These are phyloP conservation scores for Tylopilus sp. DNA, from an alignment of 1,284 basidiomycete species.

Conservation along the genomic window DNA sequence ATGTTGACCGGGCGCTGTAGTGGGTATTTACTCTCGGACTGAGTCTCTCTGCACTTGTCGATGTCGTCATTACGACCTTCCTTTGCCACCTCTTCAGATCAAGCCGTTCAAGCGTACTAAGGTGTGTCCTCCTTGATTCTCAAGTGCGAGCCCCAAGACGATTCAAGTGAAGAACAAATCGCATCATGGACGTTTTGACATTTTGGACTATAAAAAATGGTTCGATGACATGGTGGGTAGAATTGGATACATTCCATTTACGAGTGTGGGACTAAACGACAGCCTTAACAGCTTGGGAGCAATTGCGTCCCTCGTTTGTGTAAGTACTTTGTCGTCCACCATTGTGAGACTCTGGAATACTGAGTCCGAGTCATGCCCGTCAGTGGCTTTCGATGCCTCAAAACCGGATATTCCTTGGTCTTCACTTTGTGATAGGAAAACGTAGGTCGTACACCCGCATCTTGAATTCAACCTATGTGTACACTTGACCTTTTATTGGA, in stretches of 20 bases:
- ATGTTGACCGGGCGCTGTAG: conserved; percentile 38
- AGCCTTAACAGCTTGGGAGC: conserved; percentile 47
- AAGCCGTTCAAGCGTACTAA: conserved; percentile 49
- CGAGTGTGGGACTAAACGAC: not conserved
- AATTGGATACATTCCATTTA: not conserved
- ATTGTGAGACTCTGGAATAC: too few relatives aligned
- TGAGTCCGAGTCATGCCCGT: too few relatives aligned
- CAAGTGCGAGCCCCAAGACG: too few relatives aligned
- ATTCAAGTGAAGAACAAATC: conserved; percentile 48
- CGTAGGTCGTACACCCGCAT: conserved; percentile 39
- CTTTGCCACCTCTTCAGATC: conserved; percentile 56
- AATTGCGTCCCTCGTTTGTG: conserved; percentile 54
- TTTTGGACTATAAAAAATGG: conserved; percentile 64
- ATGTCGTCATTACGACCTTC: conserved; percentile 58
- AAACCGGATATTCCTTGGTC: conserved; percentile 56
- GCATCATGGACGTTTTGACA: conserved; percentile 58
- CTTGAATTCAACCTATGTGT: not conserved
- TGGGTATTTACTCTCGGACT: conserved; percentile 66
- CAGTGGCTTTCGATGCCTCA: conserved; percentile 55
- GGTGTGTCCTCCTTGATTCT: conserved; percentile 37
- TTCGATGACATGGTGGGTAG: conserved; percentile 53
- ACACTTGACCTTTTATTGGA: too few relatives aligned
- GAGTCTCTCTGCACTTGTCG: conserved; percentile 56
- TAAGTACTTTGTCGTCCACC: conserved; percentile 37
- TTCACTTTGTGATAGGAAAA: conserved; percentile 62